phyloP scores from a whole-genome alignment of 140 eudicot species.

The Oenanthe javanica region DNA sequence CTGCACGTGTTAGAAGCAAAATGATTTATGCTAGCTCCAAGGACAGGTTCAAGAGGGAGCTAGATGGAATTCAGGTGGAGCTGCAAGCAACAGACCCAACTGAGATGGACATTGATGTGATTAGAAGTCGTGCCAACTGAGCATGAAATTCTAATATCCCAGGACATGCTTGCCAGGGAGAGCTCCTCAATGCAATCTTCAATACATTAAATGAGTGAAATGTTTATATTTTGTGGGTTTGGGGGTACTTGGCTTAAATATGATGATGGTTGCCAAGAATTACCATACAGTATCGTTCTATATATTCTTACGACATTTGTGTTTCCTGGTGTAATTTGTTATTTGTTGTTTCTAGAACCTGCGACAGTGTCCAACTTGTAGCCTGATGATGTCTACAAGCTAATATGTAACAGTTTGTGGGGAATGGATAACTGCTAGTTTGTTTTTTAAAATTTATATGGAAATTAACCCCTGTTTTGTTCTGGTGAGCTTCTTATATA shows the following conservation, averaged over 20 bases:
- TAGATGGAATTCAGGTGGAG: conserved; percentile 29
- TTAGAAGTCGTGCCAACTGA: conserved; percentile 15
- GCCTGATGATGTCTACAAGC: conserved; percentile 19
- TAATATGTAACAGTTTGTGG: conserved; percentile 15
- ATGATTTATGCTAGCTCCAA: conserved; percentile 15
- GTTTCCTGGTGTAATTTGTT: conserved; percentile 14
- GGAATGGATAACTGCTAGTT: conserved; percentile 12
- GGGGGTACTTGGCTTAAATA: conserved; percentile 23
- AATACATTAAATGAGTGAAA: neutral
- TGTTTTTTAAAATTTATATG: neutral
- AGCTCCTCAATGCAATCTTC: conserved; percentile 14
- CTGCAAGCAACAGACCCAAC: conserved; percentile 38
- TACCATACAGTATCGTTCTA: conserved; percentile 1
- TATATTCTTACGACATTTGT: neutral
- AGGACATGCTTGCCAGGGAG: too few species aligned
- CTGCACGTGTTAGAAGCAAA: conserved; percentile 13
- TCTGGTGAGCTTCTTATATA: neutral
- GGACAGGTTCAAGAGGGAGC: conserved; percentile 20
- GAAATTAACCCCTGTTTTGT: conserved; percentile 5
- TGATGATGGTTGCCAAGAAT: conserved; percentile 16
- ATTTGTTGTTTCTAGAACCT: conserved; percentile 11
- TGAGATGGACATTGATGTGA: conserved; percentile 31
- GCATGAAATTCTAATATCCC: neutral
- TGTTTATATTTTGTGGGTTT: conserved; percentile 22
- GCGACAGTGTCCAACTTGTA: conserved; percentile 10